phyloP scores from a whole-genome alignment of 495 filamentous ascomycete species.

The Trichoderma gamsii region DNA sequence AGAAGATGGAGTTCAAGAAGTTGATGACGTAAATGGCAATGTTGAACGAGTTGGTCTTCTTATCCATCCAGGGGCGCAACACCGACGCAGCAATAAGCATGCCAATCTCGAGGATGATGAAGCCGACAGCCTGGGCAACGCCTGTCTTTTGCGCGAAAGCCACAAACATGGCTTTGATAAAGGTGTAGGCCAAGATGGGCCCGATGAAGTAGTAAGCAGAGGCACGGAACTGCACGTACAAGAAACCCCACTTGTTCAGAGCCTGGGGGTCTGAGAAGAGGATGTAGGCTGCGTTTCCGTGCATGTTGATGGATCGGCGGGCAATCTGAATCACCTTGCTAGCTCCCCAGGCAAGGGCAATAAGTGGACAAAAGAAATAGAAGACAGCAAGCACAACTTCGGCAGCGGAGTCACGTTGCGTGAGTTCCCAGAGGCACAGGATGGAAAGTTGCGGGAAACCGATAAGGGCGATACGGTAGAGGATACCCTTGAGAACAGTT shows the following conservation, averaged over 20 bases:
- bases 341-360: conserved; percentile 75
- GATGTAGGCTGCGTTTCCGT: conserved; percentile 96
- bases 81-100: conserved; percentile 74
- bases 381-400: conserved; percentile 85
- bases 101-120: conserved; percentile 78
- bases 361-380: conserved; percentile 77
- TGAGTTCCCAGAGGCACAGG: conserved; percentile 93
- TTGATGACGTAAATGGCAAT: conserved; percentile 87
- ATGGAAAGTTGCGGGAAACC: conserved; percentile 90
- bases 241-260: conserved; percentile 98
- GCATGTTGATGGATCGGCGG: conserved; percentile 78
- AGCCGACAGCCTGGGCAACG: conserved; percentile 72
- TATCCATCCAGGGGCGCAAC: conserved; percentile 96
- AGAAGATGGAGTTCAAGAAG: conserved; percentile 83
- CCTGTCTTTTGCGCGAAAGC: conserved; percentile 69
- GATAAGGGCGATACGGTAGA: conserved; percentile 86
- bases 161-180: conserved; percentile 89
- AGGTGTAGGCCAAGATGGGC: conserved; percentile 70
- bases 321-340: conserved; percentile 87
- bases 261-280: conserved; percentile 90
- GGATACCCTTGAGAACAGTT: conserved; percentile 77
- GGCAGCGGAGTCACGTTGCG: conserved; percentile 74
- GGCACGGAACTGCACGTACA: conserved; percentile 96
- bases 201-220: conserved; percentile 96
- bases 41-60: conserved; percentile 96